phyloP scores from a whole-genome alignment of 768 basidiomycete genomes.

The Cystofilobasidium macerans region DNA sequence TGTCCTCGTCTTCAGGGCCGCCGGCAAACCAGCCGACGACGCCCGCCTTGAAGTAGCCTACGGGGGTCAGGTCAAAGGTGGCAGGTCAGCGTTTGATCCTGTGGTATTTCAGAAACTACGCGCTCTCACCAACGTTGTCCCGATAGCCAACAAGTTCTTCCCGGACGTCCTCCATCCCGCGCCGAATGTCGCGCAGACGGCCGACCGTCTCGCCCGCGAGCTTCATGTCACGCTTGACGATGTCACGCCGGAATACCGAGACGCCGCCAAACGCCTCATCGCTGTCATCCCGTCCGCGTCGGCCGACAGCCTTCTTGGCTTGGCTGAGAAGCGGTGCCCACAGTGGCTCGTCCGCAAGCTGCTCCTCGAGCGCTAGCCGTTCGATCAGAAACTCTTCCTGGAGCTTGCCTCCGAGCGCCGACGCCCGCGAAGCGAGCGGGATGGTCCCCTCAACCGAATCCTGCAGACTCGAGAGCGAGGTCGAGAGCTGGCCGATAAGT shows the following conservation, averaged over 20 bases:
- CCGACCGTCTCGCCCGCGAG: conserved; percentile 27
- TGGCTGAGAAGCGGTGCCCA: conserved; percentile 27
- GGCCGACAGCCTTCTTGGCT: conserved; percentile 7
- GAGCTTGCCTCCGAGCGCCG: conserved; percentile 26
- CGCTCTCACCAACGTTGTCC: conserved; percentile 22
- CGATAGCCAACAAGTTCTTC: conserved; percentile 26
- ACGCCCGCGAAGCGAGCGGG: conserved; percentile 29
- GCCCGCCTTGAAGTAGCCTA: conserved; percentile 28
- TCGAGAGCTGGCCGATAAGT: conserved; percentile 28
- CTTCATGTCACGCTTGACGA: conserved; percentile 24
- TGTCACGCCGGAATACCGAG: background rate
- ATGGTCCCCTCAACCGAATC: conserved; percentile 29
- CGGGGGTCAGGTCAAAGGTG: background rate
- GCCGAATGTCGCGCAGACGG: conserved; percentile 25
- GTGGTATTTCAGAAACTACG: too few relatives aligned
- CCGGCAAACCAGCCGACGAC: conserved; percentile 31
- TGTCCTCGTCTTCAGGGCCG: conserved; percentile 30
- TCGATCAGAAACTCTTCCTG: conserved; percentile 21
- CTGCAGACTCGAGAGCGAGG: conserved; percentile 29
- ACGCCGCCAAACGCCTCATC: background rate
- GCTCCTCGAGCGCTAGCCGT: background rate
- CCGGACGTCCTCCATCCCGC: conserved; percentile 30
- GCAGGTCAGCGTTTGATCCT: background rate
- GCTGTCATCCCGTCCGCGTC: background rate
- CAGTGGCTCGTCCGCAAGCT: conserved; percentile 25